Base-by-base conservation (phyloP, 2,329 filamentous ascomycete species). In the Alternaria sp. region DNA sequence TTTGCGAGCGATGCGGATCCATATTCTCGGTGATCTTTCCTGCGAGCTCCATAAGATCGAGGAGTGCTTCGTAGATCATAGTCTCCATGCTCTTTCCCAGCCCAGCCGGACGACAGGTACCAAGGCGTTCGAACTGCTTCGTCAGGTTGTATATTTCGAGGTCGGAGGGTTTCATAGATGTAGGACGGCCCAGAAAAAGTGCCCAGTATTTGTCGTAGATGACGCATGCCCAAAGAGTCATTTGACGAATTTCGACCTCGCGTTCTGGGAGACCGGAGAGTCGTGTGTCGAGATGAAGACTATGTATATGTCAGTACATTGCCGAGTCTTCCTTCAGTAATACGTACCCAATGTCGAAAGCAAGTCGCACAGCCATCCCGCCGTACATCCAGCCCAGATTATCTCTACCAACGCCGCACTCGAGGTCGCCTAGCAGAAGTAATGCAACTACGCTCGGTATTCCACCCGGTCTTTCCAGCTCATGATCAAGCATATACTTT, bases 11-110 rank as follows among this genome's bases (percentile, higher is more conserved):
- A 40, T 65, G 65, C 49, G 75, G 79, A 30, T 78, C 79, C 58
- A 79, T 74, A 61, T 77, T 82, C 40, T 86, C 85, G 4, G 83
- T 83, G 23, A 86, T 85, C 56, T 82, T 84, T 44, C 84, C 84
- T 2, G 85, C 84, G 7, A 87, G 77, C 63, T 86, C 85, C 84
- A 87, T 86, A n/a, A 87, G 77, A 65, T 86, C 85, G 36, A 86
- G 80, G 8, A 87, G 80, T 21, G 85, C 78, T 65, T 86, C 83
- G 66, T 86, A 85, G 19, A 87, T 83, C 52, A 84, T 77, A 6
- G 75, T 78, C 59, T 76, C 77, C 32, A 73, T 67, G 60, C 70
- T 74, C 57, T 77, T 77, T 49, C 75, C 68, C 5, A 65, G 71
- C 3, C 79, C 79, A 19, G 78, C 77, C 28, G 74, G 77, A 51